Percentiles rank a stretch among this genome's conserved stretches.
Evolutionary conservation across 177 flowering plant species (phyloP).

Genomic region (Vitis hybrid): DNA sequence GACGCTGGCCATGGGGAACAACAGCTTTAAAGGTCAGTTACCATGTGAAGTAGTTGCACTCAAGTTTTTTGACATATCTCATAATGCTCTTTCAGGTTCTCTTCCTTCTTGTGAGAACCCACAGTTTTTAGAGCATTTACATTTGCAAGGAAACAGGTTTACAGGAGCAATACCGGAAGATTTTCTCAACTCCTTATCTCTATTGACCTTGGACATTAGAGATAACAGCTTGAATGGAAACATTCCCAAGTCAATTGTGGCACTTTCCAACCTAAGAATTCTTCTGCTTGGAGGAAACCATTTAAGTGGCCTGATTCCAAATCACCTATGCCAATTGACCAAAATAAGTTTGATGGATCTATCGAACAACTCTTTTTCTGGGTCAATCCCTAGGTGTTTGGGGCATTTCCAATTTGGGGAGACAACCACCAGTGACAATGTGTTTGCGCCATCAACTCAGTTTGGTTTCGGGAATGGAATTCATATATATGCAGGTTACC

Average conservation of each 20-base stretch:
- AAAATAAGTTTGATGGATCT: constrained; percentile 1
- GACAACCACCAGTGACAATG: neutral
- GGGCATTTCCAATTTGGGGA: constrained; percentile 1
- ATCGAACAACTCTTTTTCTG: neutral
- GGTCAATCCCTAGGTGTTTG: constrained; percentile 4
- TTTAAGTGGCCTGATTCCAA: constrained; percentile 3
- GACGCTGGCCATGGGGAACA: neutral
- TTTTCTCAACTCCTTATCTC: neutral
- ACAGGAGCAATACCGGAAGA: neutral
- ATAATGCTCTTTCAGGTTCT: constrained; percentile 1
- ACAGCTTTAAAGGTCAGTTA: neutral
- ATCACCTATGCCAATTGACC: constrained; percentile 1
- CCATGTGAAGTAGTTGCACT: neutral
- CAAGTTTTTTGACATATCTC: constrained; percentile 1
- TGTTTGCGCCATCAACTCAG: neutral
- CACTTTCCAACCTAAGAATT: constrained; percentile 3
- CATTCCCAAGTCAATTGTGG: constrained; percentile 10
- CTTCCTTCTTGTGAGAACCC: constrained; percentile 6
- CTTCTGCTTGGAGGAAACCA: constrained; percentile 10
- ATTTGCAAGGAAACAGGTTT: constrained; percentile 1
- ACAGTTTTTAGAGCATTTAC: neutral
- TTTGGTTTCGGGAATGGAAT: neutral
- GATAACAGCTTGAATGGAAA: neutral
- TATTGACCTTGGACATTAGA: constrained; percentile 4
- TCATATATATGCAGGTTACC: neutral